Percentiles rank a stretch among this genome's conserved stretches.
phyloP scores from a whole-genome alignment of 768 basidiomycete genomes.

The Tephrocybe sp. region DNA sequence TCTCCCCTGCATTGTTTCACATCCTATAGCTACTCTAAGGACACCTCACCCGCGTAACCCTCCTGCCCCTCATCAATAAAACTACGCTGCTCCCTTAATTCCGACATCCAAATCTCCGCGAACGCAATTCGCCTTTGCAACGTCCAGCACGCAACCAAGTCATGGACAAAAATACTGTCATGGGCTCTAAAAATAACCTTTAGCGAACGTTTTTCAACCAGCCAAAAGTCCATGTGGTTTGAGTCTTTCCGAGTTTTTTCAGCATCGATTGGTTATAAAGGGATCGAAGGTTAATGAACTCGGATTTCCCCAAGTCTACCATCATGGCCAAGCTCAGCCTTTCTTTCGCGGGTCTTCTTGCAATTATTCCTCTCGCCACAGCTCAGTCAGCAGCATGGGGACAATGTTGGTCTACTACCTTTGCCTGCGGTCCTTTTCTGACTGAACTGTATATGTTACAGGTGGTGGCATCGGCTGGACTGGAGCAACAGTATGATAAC shows the following conservation, averaged over 20 bases:
- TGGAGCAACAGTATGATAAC: constrained; percentile 27
- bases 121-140: too few species aligned
- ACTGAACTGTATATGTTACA: constrained; percentile 2
- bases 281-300: background rate
- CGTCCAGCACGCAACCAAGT: too few species aligned
- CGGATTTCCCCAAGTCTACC: background rate
- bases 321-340: constrained; percentile 20
- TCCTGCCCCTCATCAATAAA: too few species aligned
- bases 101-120: too few species aligned
- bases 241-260: constrained; percentile 15
- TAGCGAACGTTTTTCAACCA: too few species aligned
- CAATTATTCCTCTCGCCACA: constrained; percentile 21
- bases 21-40: too few species aligned
- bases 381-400: constrained; percentile 32
- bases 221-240: constrained; percentile 6
- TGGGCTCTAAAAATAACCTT: constrained; percentile 5
- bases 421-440: background rate
- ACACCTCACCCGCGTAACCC: too few species aligned
- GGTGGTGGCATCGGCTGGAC: constrained; percentile 27
- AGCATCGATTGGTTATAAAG: constrained; percentile 5
- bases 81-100: too few species aligned
- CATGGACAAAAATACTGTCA: too few species aligned
- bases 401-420: constrained; percentile 27
- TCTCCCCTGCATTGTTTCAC: too few species aligned
- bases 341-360: constrained; percentile 26